Conservation (phyloP, 1,139 yeast genomes). For the Debaryomycetaceae sp. region DNA sequence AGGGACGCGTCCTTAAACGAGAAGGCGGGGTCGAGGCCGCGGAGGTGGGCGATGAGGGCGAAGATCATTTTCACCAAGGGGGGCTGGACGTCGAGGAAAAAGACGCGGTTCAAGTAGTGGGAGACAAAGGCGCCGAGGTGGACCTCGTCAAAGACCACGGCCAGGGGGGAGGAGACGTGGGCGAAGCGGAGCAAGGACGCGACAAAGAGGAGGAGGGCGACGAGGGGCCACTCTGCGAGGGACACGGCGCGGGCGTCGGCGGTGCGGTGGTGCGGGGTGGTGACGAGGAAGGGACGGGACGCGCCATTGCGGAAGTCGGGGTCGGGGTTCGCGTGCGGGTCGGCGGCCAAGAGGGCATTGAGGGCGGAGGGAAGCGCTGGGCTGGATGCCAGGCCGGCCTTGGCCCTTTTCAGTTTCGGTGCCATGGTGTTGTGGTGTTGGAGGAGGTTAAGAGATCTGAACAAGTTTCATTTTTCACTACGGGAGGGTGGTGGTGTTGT, state of each 20-base stretch:
- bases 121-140: constrained; percentile 75
- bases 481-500: too few species aligned
- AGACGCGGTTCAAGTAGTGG: constrained; percentile 60
- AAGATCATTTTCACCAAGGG: constrained; percentile 84
- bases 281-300: constrained; percentile 17
- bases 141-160: constrained; percentile 91
- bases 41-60: constrained; percentile 63
- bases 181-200: constrained; percentile 39
- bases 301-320: constrained; percentile 17
- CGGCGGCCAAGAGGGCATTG: not conserved
- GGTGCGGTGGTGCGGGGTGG: constrained; percentile 8
- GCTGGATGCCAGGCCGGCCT: not conserved
- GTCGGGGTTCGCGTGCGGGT: constrained; percentile 21
- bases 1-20: constrained; percentile 65
- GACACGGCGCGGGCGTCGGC: constrained; percentile 13
- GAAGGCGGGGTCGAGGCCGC: constrained; percentile 73
- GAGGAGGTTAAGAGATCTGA: too few species aligned
- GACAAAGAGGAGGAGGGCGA: constrained; percentile 41
- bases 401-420: not conserved
- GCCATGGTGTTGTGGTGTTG: constrained; percentile 2
- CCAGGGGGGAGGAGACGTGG: constrained; percentile 53
- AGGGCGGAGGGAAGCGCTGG: not conserved
- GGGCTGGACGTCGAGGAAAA: constrained; percentile 91
- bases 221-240: constrained; percentile 17
- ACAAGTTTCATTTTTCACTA: too few species aligned